Evolutionary conservation across 192 early-diverging fungal genomes (phyloP), one percentile per base, ranked within the genome.

Genomic region (Coemansia sp.): DNA sequence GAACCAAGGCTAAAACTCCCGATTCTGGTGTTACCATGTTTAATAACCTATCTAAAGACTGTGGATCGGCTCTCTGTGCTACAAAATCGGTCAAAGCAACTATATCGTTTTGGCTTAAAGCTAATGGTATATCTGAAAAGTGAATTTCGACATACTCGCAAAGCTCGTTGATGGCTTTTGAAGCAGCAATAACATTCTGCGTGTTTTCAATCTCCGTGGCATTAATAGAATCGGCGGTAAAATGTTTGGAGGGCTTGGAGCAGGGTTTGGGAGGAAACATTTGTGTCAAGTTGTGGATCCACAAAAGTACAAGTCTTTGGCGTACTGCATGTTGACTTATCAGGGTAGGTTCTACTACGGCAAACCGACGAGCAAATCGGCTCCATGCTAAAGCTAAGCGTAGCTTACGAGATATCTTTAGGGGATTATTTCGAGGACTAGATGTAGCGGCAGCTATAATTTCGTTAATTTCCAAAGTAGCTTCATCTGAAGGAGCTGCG

Each of bases 351-450:
- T 67, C 64, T 14, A 75, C 50, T 1, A 67, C 37, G 0, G 60
- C 64, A 35, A 64, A 52, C 1, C 64, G 42, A 11, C 64, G 59
- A 1, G 65, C 72, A 34, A 67, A 27, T 29, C 53, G 32, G 55
- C 60, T 50, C 72, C 72, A 75, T 8, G 28, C 35, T 49, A 75
- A 30, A 7, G 60, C 72, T 33, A 59, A 19, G 9, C 53, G 64
- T 38, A 75, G 48, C 13, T 35, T 43, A 64, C 72, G 64, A 29
- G 64, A 51, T 9, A 60, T 28, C 9, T 34, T 15, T 4, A 14
- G 11, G 0, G 45, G 46, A 46, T 9, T 20, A 10, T 25, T 46
- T 11, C 15, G 18, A 30, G 17, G 9, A 3, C 30, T 7, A 9
- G 57, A 29, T 17, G 2, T 17, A 9, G 30, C 22, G 3, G 34